Evolutionary conservation across 768 basidiomycete genomes (phyloP).

Genomic region (Hydnum rufescens): DNA sequence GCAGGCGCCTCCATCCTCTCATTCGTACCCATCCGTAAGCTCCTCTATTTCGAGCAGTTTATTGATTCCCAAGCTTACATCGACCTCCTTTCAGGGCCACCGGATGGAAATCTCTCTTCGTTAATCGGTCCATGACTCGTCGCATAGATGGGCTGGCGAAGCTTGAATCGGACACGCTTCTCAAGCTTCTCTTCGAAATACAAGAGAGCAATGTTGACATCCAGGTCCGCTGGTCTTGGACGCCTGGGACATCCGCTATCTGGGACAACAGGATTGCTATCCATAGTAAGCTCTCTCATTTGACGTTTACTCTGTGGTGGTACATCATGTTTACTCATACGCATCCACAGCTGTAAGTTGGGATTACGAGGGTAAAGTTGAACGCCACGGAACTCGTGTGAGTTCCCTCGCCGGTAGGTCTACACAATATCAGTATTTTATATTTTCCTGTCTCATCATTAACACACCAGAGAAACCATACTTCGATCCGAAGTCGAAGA

Average conservation of each 20-base stretch:
- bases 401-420: too few species aligned
- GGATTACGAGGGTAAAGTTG: too few species aligned
- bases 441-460: too few species aligned
- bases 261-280: constrained; percentile 22
- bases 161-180: constrained; percentile 18
- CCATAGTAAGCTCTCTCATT: too few species aligned
- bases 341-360: too few species aligned
- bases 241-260: constrained; percentile 17
- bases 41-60: not conserved
- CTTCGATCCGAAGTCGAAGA: too few species aligned
- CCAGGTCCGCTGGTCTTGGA: constrained; percentile 22
- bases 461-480: too few species aligned
- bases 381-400: too few species aligned
- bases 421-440: too few species aligned
- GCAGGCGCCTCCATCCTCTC: constrained; percentile 42
- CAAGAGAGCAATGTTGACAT: constrained; percentile 16
- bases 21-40: constrained; percentile 20
- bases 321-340: too few species aligned
- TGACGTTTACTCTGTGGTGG: too few species aligned
- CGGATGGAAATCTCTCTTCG: constrained; percentile 19
- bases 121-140: constrained; percentile 19
- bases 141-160: constrained; percentile 19
- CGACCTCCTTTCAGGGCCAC: not conserved
- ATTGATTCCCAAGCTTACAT: not conserved
- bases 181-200: constrained; percentile 18